phyloP scores from a whole-genome alignment of 2,329 filamentous ascomycete species.

The Diaporthe destruens region DNA sequence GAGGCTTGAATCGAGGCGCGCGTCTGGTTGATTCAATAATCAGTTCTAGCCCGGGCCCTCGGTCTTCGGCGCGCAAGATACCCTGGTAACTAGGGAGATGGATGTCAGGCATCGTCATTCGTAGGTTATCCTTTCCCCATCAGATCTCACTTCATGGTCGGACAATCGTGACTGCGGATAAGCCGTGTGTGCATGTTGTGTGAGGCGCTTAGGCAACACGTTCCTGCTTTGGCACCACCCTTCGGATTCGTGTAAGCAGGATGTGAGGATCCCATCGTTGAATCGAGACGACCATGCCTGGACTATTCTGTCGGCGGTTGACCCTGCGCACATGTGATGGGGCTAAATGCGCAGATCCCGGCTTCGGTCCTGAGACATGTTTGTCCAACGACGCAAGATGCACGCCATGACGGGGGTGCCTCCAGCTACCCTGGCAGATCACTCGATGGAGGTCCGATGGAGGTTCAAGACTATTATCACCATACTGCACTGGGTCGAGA shows the following conservation, averaged over 20 bases:
- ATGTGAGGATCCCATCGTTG: neutral
- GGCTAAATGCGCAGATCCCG: slow-evolving; percentile 5
- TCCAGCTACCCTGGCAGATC: neutral
- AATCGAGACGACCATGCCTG: neutral
- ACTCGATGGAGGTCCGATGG: slow-evolving; percentile 4
- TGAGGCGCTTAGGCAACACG: slow-evolving; percentile 3
- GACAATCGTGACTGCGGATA: slow-evolving; percentile 20
- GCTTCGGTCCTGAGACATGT: slow-evolving; percentile 26
- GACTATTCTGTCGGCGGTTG: neutral
- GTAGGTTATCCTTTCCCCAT: slow-evolving; percentile 17
- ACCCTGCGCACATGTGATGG: slow-evolving; percentile 4
- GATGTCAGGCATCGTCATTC: slow-evolving; percentile 19
- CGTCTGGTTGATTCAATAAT: slow-evolving; percentile 9
- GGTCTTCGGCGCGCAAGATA: neutral
- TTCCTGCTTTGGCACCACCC: slow-evolving; percentile 30
- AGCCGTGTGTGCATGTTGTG: slow-evolving; percentile 29
- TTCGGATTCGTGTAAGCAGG: neutral
- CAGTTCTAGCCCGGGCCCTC: slow-evolving; percentile 26
- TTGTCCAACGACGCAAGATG: slow-evolving; percentile 17
- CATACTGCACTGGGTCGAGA: neutral
- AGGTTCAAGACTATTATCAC: neutral
- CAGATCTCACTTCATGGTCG: slow-evolving; percentile 1
- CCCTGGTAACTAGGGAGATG: neutral
- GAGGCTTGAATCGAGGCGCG: slow-evolving; percentile 21
- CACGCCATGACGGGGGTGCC: neutral